Conservation (phyloP, 805 yeast species). For the Spathaspora gorwiae region DNA sequence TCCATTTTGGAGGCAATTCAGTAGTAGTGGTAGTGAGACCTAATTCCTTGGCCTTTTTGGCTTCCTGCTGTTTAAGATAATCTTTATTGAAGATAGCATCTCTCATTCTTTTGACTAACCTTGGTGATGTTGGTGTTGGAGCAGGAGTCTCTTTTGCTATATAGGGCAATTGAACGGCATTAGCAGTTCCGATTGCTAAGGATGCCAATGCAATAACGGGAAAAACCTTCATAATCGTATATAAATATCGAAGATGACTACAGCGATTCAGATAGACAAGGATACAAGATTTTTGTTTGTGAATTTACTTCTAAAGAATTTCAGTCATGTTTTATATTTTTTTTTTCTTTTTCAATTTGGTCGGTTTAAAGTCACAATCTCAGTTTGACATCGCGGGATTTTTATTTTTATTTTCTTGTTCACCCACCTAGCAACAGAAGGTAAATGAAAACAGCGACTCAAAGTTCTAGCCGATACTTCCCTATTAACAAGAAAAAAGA, state of each 20-base stretch:
- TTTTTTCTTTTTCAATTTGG: too few species aligned
- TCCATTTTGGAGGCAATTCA: slow-evolving; percentile 57
- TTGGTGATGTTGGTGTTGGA: slow-evolving; percentile 7
- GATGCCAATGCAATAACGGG: neutral
- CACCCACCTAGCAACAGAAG: too few species aligned
- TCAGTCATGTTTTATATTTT: too few species aligned
- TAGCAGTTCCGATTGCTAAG: neutral
- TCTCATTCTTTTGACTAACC: slow-evolving; percentile 20
- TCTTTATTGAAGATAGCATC: slow-evolving; percentile 27
- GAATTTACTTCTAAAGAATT: too few species aligned
- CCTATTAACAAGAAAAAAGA: too few species aligned
- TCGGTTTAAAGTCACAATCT: too few species aligned
- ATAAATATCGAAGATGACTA: too few species aligned
- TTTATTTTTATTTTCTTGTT: too few species aligned
- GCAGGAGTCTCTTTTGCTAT: slow-evolving; percentile 1
- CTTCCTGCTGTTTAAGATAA: slow-evolving; percentile 21
- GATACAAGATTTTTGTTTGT: too few species aligned
- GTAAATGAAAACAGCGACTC: too few species aligned
- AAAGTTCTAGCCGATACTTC: too few species aligned
- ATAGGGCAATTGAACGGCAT: neutral
- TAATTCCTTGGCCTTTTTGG: slow-evolving; percentile 7
- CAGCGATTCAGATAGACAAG: too few species aligned
- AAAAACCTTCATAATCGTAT: neutral
- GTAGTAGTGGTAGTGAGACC: slow-evolving; percentile 3
- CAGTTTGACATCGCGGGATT: neutral